Evolutionary conservation across 352 stramenopile genomes (phyloP), one percentile per base, ranked within the genome.

Genomic region (Phytopythium montanum): DNA sequence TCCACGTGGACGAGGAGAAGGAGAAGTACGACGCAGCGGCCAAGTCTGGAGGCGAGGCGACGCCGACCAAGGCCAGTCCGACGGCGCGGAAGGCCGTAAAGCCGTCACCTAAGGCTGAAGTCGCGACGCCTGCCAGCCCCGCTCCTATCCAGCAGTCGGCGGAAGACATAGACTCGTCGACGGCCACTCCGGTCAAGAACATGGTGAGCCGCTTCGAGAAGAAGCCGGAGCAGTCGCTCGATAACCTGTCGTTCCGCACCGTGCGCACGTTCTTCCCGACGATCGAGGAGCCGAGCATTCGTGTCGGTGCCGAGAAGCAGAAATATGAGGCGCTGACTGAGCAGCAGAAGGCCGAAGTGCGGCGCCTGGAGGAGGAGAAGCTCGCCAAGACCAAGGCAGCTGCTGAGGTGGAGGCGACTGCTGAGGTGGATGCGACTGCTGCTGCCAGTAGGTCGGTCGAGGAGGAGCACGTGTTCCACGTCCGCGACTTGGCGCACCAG

Each of bases 261-360:
- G 76, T 85, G 21, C 71, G 73, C 36, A 75, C 60, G 18, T 85
- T 85, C 50, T 85, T 85, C 57, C 68, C 68, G 1, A 76, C 65
- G 4, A 57, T 56, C 39, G 64, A 67, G 36, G 71, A 85, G 60
- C 76, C 76, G 9, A 81, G 69, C 45, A 51, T 85, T 38, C 69
- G 61, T 18, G 76, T 85, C 34, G 69, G 69, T 48, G 71, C 73
- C 1, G 76, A 81, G 50, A 81, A 76, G 21, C 31, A 78, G 18
- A 85, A 85, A 61, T 83, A 79, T n/a, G 75, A 85, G 21, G 62
- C 64, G 19, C n/a, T 81, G 1, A 76, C 78, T 19, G 71, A 83
- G 45, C 66, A 83, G 42, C 74, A 79, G 23, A 65, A 50, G n/a
- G 39, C 52, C 14, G 64, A 70, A 46, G 69, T 59, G 3, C 50